Conservation (phyloP, 306 rosid genomes). For the Pueraria montana region DNA sequence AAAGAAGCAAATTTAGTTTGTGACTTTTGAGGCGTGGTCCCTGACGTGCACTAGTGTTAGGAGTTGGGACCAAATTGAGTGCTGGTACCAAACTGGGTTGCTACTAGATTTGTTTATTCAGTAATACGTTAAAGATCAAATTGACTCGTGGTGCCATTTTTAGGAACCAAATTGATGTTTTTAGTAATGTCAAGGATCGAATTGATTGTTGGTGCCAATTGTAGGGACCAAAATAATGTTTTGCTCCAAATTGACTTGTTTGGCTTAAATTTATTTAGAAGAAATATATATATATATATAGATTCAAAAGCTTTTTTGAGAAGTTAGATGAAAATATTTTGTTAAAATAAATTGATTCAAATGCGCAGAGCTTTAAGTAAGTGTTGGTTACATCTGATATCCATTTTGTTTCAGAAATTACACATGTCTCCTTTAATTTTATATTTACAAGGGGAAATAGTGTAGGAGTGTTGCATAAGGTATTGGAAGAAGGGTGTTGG, state of each 20-base stretch:
- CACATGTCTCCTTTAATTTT: not conserved
- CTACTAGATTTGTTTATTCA: not conserved
- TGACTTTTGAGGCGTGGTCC: not conserved
- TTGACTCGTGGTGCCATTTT: not conserved
- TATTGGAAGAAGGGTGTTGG: constrained; percentile 6
- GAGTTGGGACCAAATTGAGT: not conserved
- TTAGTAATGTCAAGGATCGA: not conserved
- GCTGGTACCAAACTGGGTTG: not conserved
- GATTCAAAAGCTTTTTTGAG: not conserved
- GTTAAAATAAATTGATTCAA: not conserved
- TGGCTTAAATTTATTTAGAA: not conserved
- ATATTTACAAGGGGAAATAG: not conserved
- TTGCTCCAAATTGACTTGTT: not conserved
- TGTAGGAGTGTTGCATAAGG: not conserved
- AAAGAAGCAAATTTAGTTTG: not conserved
- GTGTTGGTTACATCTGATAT: not conserved
- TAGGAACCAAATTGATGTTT: not conserved
- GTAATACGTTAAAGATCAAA: not conserved
- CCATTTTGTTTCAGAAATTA: not conserved
- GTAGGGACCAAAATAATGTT: not conserved
- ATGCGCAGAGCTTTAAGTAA: not conserved
- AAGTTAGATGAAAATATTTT: not conserved
- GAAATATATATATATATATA: not conserved
- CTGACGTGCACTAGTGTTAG: not conserved
- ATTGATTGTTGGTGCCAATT: not conserved